Conservation (phyloP, 352 stramenopile genomes). For the Phytopythium mirpurense region DNA sequence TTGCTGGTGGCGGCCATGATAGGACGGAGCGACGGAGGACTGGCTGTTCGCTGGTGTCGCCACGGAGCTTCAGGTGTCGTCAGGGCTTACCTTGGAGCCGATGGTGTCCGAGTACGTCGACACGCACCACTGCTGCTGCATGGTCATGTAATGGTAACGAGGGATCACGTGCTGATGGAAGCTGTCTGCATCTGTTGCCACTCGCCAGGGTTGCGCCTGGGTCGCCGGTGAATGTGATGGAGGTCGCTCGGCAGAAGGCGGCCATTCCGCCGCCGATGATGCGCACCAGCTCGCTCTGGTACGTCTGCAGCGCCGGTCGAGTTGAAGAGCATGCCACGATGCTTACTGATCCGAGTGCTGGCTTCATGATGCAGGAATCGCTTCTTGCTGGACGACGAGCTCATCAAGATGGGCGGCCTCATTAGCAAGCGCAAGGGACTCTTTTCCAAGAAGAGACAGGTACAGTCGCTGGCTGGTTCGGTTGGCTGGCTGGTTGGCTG, state of each 20-base stretch:
- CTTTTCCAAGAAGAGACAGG: constrained; percentile 86
- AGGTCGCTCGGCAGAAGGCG: constrained; percentile 75
- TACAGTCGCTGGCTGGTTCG: constrained; percentile 8
- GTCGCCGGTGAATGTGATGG: constrained; percentile 57
- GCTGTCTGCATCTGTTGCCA: constrained; percentile 4
- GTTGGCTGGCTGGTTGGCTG: background rate
- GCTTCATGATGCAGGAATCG: constrained; percentile 36
- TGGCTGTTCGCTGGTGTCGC: constrained; percentile 86
- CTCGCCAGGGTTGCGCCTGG: constrained; percentile 20
- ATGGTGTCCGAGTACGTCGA: constrained; percentile 44
- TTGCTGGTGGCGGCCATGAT: constrained; percentile 8
- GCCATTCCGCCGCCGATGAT: constrained; percentile 53
- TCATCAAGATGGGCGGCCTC: constrained; percentile 82
- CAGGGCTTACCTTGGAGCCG: constrained; percentile 63
- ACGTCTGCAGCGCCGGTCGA: background rate
- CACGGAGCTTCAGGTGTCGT: constrained; percentile 84
- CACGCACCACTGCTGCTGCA: background rate
- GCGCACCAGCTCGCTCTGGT: constrained; percentile 76
- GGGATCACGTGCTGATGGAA: background rate
- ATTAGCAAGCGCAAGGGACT: constrained; percentile 87
- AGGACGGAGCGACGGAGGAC: constrained; percentile 85
- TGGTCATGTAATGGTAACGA: background rate
- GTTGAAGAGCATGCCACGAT: background rate
- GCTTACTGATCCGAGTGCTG: no score
- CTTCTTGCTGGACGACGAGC: constrained; percentile 83